phyloP scores from a whole-genome alignment of 2,329 filamentous ascomycete species.

The Phaeosphaeria sp. region DNA sequence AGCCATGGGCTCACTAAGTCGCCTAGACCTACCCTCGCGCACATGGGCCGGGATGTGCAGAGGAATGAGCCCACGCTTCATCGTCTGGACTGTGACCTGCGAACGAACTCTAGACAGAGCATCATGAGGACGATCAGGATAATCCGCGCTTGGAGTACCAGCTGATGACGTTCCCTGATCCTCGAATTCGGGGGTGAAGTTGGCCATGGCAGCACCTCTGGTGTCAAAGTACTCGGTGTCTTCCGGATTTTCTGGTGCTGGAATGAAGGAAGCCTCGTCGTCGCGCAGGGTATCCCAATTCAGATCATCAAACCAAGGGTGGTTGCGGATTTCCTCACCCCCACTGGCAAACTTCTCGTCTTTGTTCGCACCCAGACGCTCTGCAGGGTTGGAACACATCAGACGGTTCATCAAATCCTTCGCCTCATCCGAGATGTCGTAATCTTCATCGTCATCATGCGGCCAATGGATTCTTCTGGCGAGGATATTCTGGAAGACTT shows the following conservation, averaged over 20 bases:
- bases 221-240: conserved; percentile 98
- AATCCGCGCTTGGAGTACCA: conserved; percentile 74
- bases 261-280: conserved; percentile 95
- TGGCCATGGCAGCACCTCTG: conserved; percentile 87
- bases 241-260: conserved; percentile 89
- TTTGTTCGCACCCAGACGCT: conserved; percentile 84
- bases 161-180: conserved; percentile 81
- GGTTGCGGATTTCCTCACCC: conserved; percentile 87
- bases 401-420: conserved; percentile 94
- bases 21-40: conserved; percentile 83
- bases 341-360: conserved; percentile 83
- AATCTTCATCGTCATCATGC: conserved; percentile 77
- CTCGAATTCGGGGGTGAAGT: conserved; percentile 93
- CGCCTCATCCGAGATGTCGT: conserved; percentile 79
- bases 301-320: conserved; percentile 86
- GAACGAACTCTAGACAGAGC: conserved; percentile 87
- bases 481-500: conserved; percentile 97
- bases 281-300: conserved; percentile 93
- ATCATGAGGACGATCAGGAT: conserved; percentile 90
- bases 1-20: conserved; percentile 87
- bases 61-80: conserved; percentile 92
- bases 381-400: conserved; percentile 81
- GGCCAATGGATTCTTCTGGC: conserved; percentile 92
- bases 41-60: conserved; percentile 96
- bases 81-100: conserved; percentile 79